Percentiles rank a stretch among this genome's conserved stretches.
Evolutionary conservation across 192 early-diverging fungal genomes (phyloP).

Genomic region (Spizellomyces punctatus): DNA sequence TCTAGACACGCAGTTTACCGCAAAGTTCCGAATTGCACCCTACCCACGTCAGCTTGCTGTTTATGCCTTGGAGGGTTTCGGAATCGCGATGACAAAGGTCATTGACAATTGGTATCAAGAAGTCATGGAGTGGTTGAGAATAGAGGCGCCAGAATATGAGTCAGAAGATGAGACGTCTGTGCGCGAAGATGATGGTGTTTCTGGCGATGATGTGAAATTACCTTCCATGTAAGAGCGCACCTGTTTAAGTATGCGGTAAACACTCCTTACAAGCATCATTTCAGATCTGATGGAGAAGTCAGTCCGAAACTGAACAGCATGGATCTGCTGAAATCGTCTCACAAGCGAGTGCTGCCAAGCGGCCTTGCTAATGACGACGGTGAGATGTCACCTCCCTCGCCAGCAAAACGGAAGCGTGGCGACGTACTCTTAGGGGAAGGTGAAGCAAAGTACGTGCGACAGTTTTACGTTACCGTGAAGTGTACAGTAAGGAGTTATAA

Average conservation of each 20-base stretch:
- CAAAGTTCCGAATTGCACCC: constrained; percentile 1
- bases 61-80: constrained; percentile 2
- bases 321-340: no score
- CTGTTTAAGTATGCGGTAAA: neutral
- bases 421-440: no score
- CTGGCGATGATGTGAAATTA: neutral
- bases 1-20: neutral
- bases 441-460: no score
- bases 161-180: constrained; percentile 8
- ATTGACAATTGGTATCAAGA: constrained; percentile 7
- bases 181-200: neutral
- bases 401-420: no score
- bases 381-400: no score
- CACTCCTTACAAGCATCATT: neutral
- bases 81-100: neutral
- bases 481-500: no score
- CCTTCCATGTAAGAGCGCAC: neutral
- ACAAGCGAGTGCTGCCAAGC: no score
- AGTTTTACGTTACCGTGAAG: no score
- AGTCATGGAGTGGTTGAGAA: constrained; percentile 1
- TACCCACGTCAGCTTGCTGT: constrained; percentile 2
- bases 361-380: no score
- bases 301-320: no score
- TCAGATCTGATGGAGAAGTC: neutral
- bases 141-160: constrained; percentile 16